phyloP scores from a whole-genome alignment of 208 protist genomes.

The Endotrypanum monterogeii region DNA sequence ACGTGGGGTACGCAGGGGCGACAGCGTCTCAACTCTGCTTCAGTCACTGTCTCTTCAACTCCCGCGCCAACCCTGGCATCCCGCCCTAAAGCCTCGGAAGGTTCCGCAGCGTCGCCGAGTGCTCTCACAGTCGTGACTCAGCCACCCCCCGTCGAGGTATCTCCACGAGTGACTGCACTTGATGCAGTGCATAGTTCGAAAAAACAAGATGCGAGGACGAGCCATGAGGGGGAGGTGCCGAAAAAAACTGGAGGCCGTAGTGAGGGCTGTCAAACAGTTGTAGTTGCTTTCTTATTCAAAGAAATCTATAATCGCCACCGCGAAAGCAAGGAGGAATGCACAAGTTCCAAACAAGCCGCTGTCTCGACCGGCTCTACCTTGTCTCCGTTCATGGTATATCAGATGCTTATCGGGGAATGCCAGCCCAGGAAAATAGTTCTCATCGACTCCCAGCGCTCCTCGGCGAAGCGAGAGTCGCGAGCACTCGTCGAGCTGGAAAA shows the following conservation, averaged over 20 bases:
- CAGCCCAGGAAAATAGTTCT: constrained; percentile 49
- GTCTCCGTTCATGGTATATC: constrained; percentile 55
- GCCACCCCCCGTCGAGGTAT: background rate
- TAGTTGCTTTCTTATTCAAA: constrained; percentile 6
- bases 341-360: background rate
- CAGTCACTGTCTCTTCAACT: background rate
- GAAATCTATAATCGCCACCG: constrained; percentile 28
- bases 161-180: background rate
- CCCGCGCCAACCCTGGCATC: background rate
- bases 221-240: background rate
- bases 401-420: constrained; percentile 45
- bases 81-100: background rate
- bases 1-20: constrained; percentile 17
- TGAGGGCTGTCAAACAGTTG: constrained; percentile 9
- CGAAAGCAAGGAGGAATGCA: constrained; percentile 6
- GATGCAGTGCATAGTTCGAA: background rate
- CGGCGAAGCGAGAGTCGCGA: constrained; percentile 18
- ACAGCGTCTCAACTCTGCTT: background rate
- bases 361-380: constrained; percentile 24
- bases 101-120: background rate
- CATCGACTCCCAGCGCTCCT: constrained; percentile 16
- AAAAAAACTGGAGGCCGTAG: too few relatives aligned
- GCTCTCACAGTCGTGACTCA: background rate
- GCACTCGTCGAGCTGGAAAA: constrained; percentile 59
- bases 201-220: background rate